Evolutionary conservation across 139 green algal genomes (phyloP).

Genomic region (Micractinium conductrix): DNA sequence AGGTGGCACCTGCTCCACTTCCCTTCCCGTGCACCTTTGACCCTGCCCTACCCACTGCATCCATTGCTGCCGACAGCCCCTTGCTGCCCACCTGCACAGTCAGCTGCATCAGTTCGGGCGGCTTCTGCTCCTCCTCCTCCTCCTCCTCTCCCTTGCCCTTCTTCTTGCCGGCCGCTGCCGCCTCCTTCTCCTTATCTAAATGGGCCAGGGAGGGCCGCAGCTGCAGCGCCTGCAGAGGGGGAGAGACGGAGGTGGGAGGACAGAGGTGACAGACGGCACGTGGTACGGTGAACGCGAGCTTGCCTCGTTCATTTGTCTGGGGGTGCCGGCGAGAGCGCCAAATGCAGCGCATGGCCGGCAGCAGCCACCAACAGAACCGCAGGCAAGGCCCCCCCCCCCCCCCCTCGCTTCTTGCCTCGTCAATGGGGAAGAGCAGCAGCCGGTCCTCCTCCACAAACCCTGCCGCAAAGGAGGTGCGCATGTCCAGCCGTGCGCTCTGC

Average conservation of each 20-base stretch:
- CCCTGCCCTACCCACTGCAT: not conserved
- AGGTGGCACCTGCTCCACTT: not conserved
- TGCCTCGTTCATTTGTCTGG: too few relatives aligned
- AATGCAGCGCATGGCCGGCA: not conserved
- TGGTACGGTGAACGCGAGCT: too few relatives aligned
- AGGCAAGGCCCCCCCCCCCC: too few relatives aligned
- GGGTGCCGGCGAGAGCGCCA: too few relatives aligned
- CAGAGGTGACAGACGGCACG: too few relatives aligned
- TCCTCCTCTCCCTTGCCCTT: conserved; percentile 42
- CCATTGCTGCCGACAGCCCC: too few relatives aligned
- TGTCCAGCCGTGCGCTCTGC: conserved; percentile 56
- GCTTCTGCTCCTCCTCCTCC: conserved; percentile 50
- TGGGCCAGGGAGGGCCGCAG: conserved; percentile 79
- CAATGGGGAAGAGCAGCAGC: conserved; percentile 81
- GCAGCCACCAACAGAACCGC: too few relatives aligned
- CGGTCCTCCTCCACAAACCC: conserved; percentile 69
- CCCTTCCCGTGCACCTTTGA: not conserved
- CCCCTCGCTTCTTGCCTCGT: conserved; percentile 45
- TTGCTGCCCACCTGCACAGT: conserved; percentile 30
- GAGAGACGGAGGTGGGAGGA: not conserved
- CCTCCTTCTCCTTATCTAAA: conserved; percentile 57
- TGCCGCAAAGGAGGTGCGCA: conserved; percentile 56
- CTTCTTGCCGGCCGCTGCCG: conserved; percentile 8
- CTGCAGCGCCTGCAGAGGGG: conserved; percentile 61
- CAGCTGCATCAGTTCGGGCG: conserved; percentile 46